Percentiles rank a stretch among this genome's conserved stretches.
Evolutionary conservation across 352 stramenopile species (phyloP).

Genomic region (Hyphochytrium catenoides): DNA sequence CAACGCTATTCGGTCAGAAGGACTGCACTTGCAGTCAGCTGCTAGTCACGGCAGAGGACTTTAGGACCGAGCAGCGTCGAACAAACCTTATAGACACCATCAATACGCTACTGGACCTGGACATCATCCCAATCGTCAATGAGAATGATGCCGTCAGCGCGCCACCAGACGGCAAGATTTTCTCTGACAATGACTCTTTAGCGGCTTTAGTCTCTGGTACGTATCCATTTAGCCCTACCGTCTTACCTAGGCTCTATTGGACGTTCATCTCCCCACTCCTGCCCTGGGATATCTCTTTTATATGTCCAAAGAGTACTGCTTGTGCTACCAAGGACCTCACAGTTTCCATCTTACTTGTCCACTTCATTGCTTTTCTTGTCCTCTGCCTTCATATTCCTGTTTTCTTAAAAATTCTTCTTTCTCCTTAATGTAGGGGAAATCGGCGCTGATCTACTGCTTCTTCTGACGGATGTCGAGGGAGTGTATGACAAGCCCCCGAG

Average conservation of each 20-base stretch:
- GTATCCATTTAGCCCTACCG: too few species aligned
- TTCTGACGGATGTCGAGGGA: slow-evolving; percentile 91
- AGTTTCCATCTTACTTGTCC: too few species aligned
- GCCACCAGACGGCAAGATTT: slow-evolving; percentile 39
- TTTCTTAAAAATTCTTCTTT: too few species aligned
- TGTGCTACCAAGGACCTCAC: too few species aligned
- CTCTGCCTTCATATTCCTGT: too few species aligned
- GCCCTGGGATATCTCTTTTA: too few species aligned
- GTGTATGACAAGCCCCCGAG: slow-evolving; percentile 72
- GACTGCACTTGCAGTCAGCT: slow-evolving; percentile 81
- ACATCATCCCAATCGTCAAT: slow-evolving; percentile 95
- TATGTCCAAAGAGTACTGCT: too few species aligned
- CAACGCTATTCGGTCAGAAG: slow-evolving; percentile 81
- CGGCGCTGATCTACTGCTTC: slow-evolving; percentile 72
- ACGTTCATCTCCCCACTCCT: too few species aligned
- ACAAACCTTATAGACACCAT: slow-evolving; percentile 65
- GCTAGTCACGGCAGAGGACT: slow-evolving; percentile 45
- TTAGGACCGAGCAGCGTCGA: slow-evolving; percentile 52
- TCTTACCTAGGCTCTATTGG: too few species aligned
- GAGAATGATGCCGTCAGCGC: slow-evolving; percentile 92
- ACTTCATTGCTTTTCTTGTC: too few species aligned
- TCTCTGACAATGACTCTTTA: slow-evolving; percentile 90
- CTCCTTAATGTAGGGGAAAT: too few species aligned
- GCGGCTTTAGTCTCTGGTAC: slow-evolving; percentile 47
- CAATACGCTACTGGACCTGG: slow-evolving; percentile 72